Percentiles rank a stretch among this genome's conserved stretches.
phyloP scores from a whole-genome alignment of 108 stramenopile genomes.

The Phaeodactylum tricornutum region DNA sequence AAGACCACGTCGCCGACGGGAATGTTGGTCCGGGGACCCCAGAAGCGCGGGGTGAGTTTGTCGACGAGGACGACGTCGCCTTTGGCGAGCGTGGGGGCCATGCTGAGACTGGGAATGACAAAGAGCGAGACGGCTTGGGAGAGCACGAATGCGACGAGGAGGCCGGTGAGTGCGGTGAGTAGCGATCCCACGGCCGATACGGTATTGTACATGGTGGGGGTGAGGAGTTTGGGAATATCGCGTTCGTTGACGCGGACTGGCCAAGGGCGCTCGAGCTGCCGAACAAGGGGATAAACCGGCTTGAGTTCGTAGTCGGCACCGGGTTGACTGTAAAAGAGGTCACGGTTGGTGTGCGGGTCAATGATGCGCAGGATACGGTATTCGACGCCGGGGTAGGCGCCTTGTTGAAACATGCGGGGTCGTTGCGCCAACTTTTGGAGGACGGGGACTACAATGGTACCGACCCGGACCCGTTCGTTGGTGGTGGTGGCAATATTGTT shows the following conservation, averaged over 20 bases:
- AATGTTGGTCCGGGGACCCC: neutral
- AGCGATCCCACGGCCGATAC: slow-evolving; percentile 35
- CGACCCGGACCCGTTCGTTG: slow-evolving; percentile 19
- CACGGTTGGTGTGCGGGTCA: neutral
- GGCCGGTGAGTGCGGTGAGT: slow-evolving; percentile 34
- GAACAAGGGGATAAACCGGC: slow-evolving; percentile 53
- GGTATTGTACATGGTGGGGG: slow-evolving; percentile 48
- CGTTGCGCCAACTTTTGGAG: slow-evolving; percentile 18
- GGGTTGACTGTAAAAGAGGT: slow-evolving; percentile 21
- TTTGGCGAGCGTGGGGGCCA: slow-evolving; percentile 45
- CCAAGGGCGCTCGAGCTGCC: slow-evolving; percentile 50
- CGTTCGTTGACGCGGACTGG: slow-evolving; percentile 37
- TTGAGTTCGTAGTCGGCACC: slow-evolving; percentile 40
- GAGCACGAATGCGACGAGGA: slow-evolving; percentile 29
- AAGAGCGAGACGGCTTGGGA: slow-evolving; percentile 41
- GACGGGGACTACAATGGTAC: slow-evolving; percentile 36
- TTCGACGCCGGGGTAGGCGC: slow-evolving; percentile 45
- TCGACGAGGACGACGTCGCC: slow-evolving; percentile 63
- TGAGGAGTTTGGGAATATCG: slow-evolving; percentile 42
- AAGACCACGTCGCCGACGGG: slow-evolving; percentile 32
- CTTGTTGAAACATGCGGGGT: slow-evolving; percentile 30
- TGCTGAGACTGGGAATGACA: slow-evolving; percentile 42
- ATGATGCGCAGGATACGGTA: slow-evolving; percentile 36
- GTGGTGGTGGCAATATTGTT: slow-evolving; percentile 10
- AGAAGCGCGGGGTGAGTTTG: slow-evolving; percentile 33